These are phyloP conservation scores for Chlamydomonas eustigma DNA, from an alignment of 139 green algal genomes.

Conservation along the genomic window DNA sequence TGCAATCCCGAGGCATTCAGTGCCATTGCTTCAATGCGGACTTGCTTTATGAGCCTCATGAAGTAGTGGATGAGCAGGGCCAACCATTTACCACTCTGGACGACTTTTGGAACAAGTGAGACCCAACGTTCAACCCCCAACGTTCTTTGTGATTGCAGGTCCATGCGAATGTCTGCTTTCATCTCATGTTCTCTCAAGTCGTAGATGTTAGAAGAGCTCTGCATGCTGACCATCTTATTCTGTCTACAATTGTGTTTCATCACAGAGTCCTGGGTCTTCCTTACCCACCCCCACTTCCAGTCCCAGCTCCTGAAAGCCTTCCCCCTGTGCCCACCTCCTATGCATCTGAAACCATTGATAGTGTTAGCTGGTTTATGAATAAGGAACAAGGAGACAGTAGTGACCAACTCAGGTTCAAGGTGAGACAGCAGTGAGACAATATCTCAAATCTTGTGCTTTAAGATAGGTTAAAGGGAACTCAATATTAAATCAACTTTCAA, in stretches of 20 bases:
- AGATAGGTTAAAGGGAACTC: too few species aligned
- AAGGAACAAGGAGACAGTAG: constrained; percentile 66
- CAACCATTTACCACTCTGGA: constrained; percentile 77
- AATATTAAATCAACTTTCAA: too few species aligned
- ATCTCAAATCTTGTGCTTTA: too few species aligned
- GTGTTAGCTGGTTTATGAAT: constrained; percentile 71
- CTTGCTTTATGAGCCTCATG: constrained; percentile 89
- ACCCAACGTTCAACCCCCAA: background rate
- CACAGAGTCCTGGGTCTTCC: too few species aligned
- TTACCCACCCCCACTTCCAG: constrained; percentile 50
- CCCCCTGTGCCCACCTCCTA: constrained; percentile 26
- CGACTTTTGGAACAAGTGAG: constrained; percentile 70
- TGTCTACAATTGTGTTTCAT: background rate
- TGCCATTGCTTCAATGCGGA: constrained; percentile 81
- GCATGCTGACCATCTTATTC: too few species aligned
- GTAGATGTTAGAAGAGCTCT: too few species aligned
- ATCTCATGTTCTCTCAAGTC: too few species aligned
- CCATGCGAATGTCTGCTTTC: too few species aligned
- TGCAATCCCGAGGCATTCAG: constrained; percentile 43
- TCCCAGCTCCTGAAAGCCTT: constrained; percentile 42
- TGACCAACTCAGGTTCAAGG: constrained; percentile 67
- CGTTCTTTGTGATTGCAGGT: too few species aligned
- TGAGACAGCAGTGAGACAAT: too few species aligned
- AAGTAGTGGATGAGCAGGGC: constrained; percentile 65
- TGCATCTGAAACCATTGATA: background rate